Evolutionary conservation across 371 early-diverging fungal genomes (phyloP).

Genomic region (Circinella umbellata): DNA sequence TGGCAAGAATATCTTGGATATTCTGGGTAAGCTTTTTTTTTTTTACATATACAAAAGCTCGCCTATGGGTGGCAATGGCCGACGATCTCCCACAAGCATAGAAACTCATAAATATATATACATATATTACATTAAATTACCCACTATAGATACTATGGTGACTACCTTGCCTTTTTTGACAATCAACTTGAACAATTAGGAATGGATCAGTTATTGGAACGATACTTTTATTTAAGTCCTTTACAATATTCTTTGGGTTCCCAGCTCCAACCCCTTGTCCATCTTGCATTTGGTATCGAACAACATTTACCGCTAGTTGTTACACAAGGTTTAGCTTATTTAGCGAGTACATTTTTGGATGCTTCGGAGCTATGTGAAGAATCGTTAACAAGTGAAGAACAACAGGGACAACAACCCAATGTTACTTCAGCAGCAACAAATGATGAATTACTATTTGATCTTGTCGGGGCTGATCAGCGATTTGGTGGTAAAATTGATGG

Average conservation of each 20-base stretch:
- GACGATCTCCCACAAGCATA: constrained; percentile 2
- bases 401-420: neutral
- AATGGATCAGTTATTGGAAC: constrained; percentile 27
- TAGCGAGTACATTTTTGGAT: constrained; percentile 35
- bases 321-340: constrained; percentile 43
- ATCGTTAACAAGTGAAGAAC: neutral
- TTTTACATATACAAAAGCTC: too few species aligned
- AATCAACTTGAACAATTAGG: constrained; percentile 28
- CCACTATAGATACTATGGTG: constrained; percentile 27
- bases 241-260: constrained; percentile 36
- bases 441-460: constrained; percentile 34
- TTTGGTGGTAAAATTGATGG: constrained; percentile 47
- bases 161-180: constrained; percentile 44
- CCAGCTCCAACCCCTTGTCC: constrained; percentile 47
- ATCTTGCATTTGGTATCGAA: constrained; percentile 46
- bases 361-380: constrained; percentile 5
- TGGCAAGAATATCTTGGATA: constrained; percentile 14
- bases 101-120: neutral
- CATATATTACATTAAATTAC: neutral
- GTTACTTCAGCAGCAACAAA: neutral
- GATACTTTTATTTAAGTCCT: constrained; percentile 27
- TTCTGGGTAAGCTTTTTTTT: constrained; percentile 3
- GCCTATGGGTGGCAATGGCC: neutral
- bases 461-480: constrained; percentile 35
- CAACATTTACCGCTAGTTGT: constrained; percentile 33